These are phyloP conservation scores for Penicillium sp. DNA, from an alignment of 2,329 filamentous ascomycete genomes.

Conservation along the genomic window DNA sequence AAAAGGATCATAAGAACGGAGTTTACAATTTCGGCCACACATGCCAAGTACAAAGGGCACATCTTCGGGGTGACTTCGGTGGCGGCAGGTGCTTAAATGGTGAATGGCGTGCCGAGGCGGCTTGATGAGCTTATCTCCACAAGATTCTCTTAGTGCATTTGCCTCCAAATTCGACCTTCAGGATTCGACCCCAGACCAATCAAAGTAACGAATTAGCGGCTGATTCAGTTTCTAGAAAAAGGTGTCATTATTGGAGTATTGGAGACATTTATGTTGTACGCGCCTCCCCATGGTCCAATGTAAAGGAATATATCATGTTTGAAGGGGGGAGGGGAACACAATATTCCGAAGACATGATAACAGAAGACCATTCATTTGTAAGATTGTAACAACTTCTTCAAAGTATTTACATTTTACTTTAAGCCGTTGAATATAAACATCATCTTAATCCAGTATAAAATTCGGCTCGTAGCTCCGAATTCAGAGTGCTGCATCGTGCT, in stretches of 20 bases:
- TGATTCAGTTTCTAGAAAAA: neutral
- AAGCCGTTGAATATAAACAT: too few species aligned
- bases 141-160: neutral
- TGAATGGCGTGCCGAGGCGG: constrained; percentile 3
- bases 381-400: neutral
- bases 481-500: neutral
- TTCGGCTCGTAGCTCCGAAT: neutral
- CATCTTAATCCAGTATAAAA: neutral
- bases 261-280: neutral
- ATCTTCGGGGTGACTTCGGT: neutral
- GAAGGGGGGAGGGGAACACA: neutral
- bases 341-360: neutral
- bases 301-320: neutral
- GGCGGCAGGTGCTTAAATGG: neutral
- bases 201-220: neutral
- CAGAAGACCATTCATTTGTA: neutral
- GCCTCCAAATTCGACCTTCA: neutral
- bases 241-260: neutral
- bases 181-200: neutral
- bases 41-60: neutral
- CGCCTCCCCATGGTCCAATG: neutral
- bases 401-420: neutral
- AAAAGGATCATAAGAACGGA: too few species aligned
- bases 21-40: neutral
- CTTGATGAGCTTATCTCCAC: constrained; percentile 1